phyloP scores from a whole-genome alignment of 495 filamentous ascomycete species.

The Rusavskia elegans region DNA sequence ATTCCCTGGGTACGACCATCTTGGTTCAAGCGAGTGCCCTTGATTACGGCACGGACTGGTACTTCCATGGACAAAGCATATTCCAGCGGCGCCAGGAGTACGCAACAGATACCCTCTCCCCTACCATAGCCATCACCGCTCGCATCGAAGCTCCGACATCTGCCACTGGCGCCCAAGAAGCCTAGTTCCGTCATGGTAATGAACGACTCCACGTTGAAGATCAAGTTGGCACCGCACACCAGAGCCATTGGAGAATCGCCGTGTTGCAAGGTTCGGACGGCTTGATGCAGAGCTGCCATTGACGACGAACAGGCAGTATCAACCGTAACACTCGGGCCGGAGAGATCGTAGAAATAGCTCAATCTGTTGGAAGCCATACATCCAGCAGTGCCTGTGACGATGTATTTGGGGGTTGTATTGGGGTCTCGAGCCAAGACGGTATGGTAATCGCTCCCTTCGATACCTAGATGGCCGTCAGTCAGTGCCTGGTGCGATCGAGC shows the following conservation, averaged over 20 bases:
- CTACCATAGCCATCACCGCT: slow-evolving; percentile 41
- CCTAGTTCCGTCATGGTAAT: slow-evolving; percentile 19
- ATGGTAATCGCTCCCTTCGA: slow-evolving; percentile 23
- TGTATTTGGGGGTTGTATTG: slow-evolving; percentile 19
- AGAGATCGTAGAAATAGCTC: slow-evolving; percentile 20
- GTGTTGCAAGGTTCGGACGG: slow-evolving; percentile 12
- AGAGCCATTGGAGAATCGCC: slow-evolving; percentile 23
- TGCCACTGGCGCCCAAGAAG: slow-evolving; percentile 23
- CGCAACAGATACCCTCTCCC: slow-evolving; percentile 38
- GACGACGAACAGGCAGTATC: slow-evolving; percentile 22
- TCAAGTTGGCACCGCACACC: slow-evolving; percentile 26
- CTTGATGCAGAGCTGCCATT: slow-evolving; percentile 12
- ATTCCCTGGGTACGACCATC: slow-evolving; percentile 8
- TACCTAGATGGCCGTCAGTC: not conserved
- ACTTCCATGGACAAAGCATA: slow-evolving; percentile 33
- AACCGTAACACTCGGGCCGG: slow-evolving; percentile 17
- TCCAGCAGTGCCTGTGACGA: slow-evolving; percentile 23
- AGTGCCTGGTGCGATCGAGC: not conserved
- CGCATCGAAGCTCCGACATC: slow-evolving; percentile 26
- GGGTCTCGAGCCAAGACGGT: slow-evolving; percentile 22
- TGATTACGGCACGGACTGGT: slow-evolving; percentile 40
- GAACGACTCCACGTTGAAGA: slow-evolving; percentile 17
- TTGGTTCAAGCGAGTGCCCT: slow-evolving; percentile 32
- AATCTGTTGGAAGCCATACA: slow-evolving; percentile 3
- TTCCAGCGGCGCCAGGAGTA: slow-evolving; percentile 38